phyloP scores from a whole-genome alignment of 768 basidiomycete species.

The Tylopilus subfusipes region DNA sequence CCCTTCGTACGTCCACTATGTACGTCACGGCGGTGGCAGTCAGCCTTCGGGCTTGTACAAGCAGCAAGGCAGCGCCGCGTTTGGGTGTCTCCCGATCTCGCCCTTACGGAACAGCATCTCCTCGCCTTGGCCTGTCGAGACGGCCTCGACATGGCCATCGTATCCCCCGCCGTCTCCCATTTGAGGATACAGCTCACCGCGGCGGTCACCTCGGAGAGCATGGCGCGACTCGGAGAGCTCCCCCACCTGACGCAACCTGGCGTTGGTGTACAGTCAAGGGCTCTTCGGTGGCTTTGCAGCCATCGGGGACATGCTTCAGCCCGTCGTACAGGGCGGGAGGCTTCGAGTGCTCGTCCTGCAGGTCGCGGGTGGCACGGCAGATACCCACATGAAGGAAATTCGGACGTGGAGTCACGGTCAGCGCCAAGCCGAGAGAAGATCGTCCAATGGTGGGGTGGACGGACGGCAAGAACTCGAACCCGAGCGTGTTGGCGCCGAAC shows the following conservation, averaged over 20 bases:
- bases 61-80: not conserved
- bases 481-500: not conserved
- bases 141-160: conserved; percentile 32
- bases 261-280: conserved; percentile 7
- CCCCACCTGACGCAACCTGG: conserved; percentile 16
- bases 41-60: not conserved
- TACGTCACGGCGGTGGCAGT: not conserved
- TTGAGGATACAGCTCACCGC: conserved; percentile 33
- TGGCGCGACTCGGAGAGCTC: conserved; percentile 11
- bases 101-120: conserved; percentile 33
- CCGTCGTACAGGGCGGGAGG: conserved; percentile 3
- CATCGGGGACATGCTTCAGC: conserved; percentile 2
- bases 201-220: conserved; percentile 1
- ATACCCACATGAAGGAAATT: conserved; percentile 7
- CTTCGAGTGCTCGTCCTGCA: conserved; percentile 9
- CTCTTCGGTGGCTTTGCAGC: not conserved
- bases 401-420: conserved; percentile 10
- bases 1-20: conserved; percentile 20
- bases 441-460: not conserved
- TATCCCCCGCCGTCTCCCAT: conserved; percentile 31
- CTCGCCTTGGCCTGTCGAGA: conserved; percentile 32
- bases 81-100: not conserved
- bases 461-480: not conserved
- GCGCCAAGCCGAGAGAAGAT: not conserved
- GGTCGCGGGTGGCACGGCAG: conserved; percentile 2